Evolutionary conservation across 1,284 basidiomycete species (phyloP), one percentile per base, ranked within the genome.

Genomic region (Ganoderma lingzhi): DNA sequence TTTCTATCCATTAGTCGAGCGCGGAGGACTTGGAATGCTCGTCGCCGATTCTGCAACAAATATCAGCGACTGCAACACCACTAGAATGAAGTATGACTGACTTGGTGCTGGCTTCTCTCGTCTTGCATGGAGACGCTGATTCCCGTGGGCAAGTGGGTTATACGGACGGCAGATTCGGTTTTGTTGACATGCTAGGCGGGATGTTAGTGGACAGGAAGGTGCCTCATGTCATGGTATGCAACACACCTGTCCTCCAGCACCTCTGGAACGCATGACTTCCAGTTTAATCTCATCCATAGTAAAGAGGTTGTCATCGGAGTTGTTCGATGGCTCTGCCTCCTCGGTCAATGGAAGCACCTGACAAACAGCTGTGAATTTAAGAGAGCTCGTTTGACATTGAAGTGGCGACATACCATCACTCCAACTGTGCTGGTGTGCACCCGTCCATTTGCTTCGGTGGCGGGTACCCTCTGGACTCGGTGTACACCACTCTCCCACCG

Each of bases 111-210:
- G 77, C 93, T 96, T 10, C 98, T 89, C 72, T 97, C 96, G 76
- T 99, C 97, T 83, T 99, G 98, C 96, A 99, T 99, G 3, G 96
- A 97, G 10, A 99, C 98, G 0, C 92, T 93, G 67, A 99, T 94
- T 0, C 97, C 96, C 0, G 96, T 95, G 0, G 98, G 97, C 15
- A 95, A 82, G 76, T 99, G 98, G 0, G 96, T 98, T 44, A 99
- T 82, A 1, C 98, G 92, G n/a, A 99, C 95, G 1, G 98, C 98
- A 0, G 96, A 98, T 81, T 99, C 98, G 0, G 97, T 99, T 86
- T 95, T 96, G 84, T 99, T 99, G 76, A 99, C 98, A 82, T 99
- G 97, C 92, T 97, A 77, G 3, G 62, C 45, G 67, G 28, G 14
- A 19, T 44, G 53, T 48, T 64, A 19, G 41, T 59, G 30, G 58